phyloP scores from a whole-genome alignment of 257 asterid species.

The Capsicum pubescens region DNA sequence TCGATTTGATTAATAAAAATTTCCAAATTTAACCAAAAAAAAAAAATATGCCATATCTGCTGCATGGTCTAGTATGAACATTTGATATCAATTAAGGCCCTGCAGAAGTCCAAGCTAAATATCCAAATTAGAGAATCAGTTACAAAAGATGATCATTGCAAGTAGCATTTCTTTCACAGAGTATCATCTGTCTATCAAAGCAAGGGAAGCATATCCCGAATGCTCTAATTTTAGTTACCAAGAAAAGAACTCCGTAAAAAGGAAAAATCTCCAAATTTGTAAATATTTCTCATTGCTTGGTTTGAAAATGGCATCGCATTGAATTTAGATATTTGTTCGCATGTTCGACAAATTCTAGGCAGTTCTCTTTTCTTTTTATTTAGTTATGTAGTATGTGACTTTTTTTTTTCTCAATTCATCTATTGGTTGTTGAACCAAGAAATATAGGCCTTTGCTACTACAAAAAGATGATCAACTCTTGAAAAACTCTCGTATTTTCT shows the following conservation, averaged over 20 bases:
- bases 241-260: slow-evolving; percentile 1
- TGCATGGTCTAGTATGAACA: not conserved
- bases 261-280: not conserved
- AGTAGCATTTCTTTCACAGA: slow-evolving; percentile 18
- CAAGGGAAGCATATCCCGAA: not conserved
- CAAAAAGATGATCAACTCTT: not conserved
- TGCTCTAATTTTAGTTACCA: slow-evolving; percentile 8
- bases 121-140: not conserved
- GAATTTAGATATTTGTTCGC: not conserved
- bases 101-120: slow-evolving; percentile 1
- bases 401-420: not conserved
- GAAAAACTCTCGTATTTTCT: not conserved
- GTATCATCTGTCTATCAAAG: slow-evolving; percentile 23
- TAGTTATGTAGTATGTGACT: not conserved
- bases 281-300: not conserved
- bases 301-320: slow-evolving; percentile 7
- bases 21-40: no score
- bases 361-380: not conserved
- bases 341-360: not conserved
- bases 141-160: not conserved
- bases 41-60: not conserved
- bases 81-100: not conserved
- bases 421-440: not conserved
- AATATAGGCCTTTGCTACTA: not conserved
- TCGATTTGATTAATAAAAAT: no score